phyloP scores from a whole-genome alignment of 331 rosid genomes.

The Malus hybrid region DNA sequence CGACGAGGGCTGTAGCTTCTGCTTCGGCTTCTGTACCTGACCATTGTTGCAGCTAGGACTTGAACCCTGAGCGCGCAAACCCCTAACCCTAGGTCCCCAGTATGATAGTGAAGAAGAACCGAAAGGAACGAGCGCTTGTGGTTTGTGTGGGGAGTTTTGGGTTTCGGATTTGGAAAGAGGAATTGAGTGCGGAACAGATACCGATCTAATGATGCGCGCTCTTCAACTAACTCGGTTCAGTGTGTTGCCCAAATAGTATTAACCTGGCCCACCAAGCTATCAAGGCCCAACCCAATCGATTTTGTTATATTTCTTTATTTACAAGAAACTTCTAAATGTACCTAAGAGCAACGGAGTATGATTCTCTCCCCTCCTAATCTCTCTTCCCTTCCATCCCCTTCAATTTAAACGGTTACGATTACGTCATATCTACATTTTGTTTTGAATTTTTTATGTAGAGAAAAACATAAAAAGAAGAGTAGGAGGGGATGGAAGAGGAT shows the following conservation, averaged over 20 bases:
- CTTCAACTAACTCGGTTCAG: neutral
- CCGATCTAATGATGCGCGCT: neutral
- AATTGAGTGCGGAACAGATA: neutral
- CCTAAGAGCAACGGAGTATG: no score
- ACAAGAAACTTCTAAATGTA: neutral
- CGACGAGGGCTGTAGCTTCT: slow-evolving; percentile 88
- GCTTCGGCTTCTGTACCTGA: slow-evolving; percentile 83
- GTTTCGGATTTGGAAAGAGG: no score
- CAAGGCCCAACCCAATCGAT: neutral
- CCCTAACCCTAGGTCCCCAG: slow-evolving; percentile 41
- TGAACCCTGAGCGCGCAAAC: neutral
- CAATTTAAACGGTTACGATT: no score
- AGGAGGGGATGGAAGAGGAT: no score
- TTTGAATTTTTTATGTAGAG: no score
- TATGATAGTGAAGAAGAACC: neutral
- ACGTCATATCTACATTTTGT: fast-evolving
- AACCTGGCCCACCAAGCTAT: neutral
- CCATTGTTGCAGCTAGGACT: slow-evolving; percentile 29
- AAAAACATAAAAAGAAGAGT: no score
- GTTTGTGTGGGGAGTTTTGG: no score
- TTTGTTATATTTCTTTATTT: neutral
- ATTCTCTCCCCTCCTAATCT: no score
- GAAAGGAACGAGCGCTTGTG: neutral
- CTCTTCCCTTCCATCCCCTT: no score
- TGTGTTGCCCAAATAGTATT: neutral